Base-by-base conservation (phyloP, 805 yeast species). In the fission yeast (Schizosaccharomyces pombe) region DNA sequence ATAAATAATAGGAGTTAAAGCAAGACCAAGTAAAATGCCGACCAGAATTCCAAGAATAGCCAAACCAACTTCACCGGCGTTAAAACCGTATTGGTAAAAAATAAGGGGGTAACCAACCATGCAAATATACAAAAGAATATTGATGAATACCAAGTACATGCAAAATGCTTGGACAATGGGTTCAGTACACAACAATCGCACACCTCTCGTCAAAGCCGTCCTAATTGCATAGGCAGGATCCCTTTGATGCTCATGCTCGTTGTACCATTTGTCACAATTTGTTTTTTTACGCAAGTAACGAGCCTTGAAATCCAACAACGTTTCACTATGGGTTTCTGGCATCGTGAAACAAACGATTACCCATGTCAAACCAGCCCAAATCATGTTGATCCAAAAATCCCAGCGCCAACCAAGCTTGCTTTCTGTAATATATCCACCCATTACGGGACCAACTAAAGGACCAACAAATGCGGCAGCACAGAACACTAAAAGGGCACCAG, bases 291-390 rank as follows among this genome's bases (percentile, higher is more conserved):
- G 76, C 58, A 85, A 63, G 62, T 68, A 73, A 55, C 67, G 66
- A 29, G 94, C 94, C 65, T 80, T 77, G 55, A 64, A 73, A 63
- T 79, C 80, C 57, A 85, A 69, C 55, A 85, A 77, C 12, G 79
- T 82, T 6, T 94, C 94, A 1, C 89, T 85, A 65, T 80, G 83
- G n/a, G 94, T 85, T 68, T 85, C 95, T 14, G 94, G 94, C 51
- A 83, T 74, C 24, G 73, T 62, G 3, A 75, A 43, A 2, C 62
- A 49, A 32, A 58, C 56, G 12, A 55, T 30, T 1, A 73, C 61
- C 1, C 70, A 60, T 12, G 75, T 69, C 2, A 74, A 65, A 1
- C 71, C 67, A 22, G 74, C 72, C 62, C 80, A 63, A 54, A 81
- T 76, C 57, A 83, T 86, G 1, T 78, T 72, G 55, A 82, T 68